Conservation (phyloP, 2,329 filamentous ascomycete genomes). For the Cladosporium sp. region DNA sequence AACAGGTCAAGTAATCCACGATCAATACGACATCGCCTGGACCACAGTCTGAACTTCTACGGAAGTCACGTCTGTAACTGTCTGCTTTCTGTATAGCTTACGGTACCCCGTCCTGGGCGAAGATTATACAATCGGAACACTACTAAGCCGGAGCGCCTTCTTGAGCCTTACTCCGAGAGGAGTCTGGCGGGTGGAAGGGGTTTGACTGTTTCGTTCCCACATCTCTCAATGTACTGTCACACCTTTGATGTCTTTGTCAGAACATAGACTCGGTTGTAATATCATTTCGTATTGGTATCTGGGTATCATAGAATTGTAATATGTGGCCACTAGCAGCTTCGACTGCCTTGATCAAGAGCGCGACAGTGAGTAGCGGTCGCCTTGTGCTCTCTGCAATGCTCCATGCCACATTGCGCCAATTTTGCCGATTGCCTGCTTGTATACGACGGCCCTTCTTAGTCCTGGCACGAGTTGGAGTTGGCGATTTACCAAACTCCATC, state of each 20-base stretch:
- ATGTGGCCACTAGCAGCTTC: neutral
- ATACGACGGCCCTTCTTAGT: neutral
- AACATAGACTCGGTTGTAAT: neutral
- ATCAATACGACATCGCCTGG: slow-evolving; percentile 17
- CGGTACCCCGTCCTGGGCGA: slow-evolving; percentile 53
- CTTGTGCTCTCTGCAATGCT: neutral
- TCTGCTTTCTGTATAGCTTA: slow-evolving; percentile 24
- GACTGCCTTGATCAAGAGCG: neutral
- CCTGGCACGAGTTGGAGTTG: neutral
- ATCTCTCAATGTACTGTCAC: slow-evolving; percentile 36
- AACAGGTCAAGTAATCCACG: too few species aligned
- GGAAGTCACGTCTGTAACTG: slow-evolving; percentile 29
- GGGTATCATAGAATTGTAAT: slow-evolving; percentile 10
- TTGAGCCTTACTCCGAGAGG: slow-evolving; percentile 79
- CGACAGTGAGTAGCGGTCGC: neutral
- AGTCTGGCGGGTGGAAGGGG: slow-evolving; percentile 77
- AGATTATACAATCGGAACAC: slow-evolving; percentile 66
- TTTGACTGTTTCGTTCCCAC: slow-evolving; percentile 91
- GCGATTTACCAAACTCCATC: too few species aligned
- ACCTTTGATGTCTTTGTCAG: neutral
- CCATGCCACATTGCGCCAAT: neutral
- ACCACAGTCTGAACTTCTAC: slow-evolving; percentile 21
- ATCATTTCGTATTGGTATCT: neutral
- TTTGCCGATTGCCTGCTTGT: too few species aligned
- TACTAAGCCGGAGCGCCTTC: slow-evolving; percentile 99